Conservation (phyloP, 352 stramenopile genomes). For the Globisporangium parvum region DNA sequence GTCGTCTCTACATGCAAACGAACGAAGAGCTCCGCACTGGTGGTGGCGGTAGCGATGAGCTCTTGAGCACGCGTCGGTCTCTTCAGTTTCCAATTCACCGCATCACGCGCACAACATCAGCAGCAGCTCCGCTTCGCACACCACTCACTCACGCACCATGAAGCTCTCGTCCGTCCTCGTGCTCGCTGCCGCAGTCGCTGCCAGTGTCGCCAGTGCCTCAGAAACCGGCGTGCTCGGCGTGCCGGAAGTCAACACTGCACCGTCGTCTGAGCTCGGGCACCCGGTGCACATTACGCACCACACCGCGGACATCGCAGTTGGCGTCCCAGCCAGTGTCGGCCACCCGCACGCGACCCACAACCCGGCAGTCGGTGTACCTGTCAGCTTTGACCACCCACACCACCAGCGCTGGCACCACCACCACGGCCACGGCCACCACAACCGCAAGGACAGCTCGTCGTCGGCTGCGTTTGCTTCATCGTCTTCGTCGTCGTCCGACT, state of each 20-base stretch:
- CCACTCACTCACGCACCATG: slow-evolving; percentile 3
- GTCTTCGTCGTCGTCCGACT: slow-evolving; percentile 5
- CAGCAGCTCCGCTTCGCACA: not conserved
- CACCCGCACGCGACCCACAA: not conserved
- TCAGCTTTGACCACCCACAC: slow-evolving; percentile 6
- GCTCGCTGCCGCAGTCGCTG: slow-evolving; percentile 4
- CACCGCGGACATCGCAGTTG: not conserved
- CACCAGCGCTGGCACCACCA: not conserved
- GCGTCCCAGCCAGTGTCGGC: not conserved
- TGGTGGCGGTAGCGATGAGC: no score
- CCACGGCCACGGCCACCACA: slow-evolving; percentile 2
- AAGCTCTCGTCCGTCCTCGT: slow-evolving; percentile 11
- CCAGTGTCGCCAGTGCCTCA: not conserved
- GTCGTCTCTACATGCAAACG: not conserved
- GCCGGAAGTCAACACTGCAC: slow-evolving; percentile 1
- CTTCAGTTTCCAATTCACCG: slow-evolving; percentile 6
- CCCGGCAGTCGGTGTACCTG: slow-evolving; percentile 1
- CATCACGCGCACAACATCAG: slow-evolving; percentile 3
- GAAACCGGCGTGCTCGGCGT: slow-evolving; percentile 3
- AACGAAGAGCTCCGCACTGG: not conserved
- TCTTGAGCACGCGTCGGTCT: not conserved
- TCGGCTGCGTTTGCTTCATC: no score
- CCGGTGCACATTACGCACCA: slow-evolving; percentile 1
- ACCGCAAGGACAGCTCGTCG: slow-evolving; percentile 1
- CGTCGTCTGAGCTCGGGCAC: slow-evolving; percentile 4